Base-by-base conservation (phyloP, 306 rosid genomes). In the Prunus salicina region DNA sequence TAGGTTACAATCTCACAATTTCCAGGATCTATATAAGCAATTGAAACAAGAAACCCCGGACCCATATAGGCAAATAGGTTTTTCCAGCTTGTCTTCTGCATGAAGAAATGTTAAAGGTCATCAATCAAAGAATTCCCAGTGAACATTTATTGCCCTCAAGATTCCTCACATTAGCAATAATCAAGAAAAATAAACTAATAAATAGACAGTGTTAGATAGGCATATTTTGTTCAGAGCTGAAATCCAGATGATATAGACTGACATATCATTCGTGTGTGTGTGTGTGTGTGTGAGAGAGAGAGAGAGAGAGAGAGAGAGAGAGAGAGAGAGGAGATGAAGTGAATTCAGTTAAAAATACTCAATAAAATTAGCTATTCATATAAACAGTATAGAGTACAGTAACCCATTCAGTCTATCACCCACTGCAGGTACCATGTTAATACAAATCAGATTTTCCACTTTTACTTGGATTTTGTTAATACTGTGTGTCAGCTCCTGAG, bases 1-100 rank as follows among this genome's bases (percentile, higher is more conserved):
- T 64, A 81, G 73, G 64, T 62, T 15, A 72, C 19, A 52, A 72
- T 78, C 91, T 90, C 91, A 95, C 99, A 95, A 84, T 95, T 95
- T 79, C 99, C 99, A 12, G 99, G 99, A 82, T 95, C 99, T 84
- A 95, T 95, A 82, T 92, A 95, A 8, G 99, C 99, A 79, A 95
- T 95, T 64, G 97, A 95, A 79, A 95, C 97, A 78, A 95, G 99
- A 89, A 95, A 92, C 18, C 99, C 99, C 1, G 99, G 99, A 20
- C 99, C 99, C 93, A 92, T 84, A 84, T 95, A 95, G 55, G 97
- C 86, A 82, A 92, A 89, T 64, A 95, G 86, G 85, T 95, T 95
- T 82, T 85, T 95, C 99, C 99, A 95, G 88, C 97, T 95, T 80
- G 62, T 87, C 81, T 62, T 89, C 99, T 95, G 86, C 91, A 82